phyloP scores from a whole-genome alignment of 2,329 filamentous ascomycete species.

The Colletotrichum theobromicola region DNA sequence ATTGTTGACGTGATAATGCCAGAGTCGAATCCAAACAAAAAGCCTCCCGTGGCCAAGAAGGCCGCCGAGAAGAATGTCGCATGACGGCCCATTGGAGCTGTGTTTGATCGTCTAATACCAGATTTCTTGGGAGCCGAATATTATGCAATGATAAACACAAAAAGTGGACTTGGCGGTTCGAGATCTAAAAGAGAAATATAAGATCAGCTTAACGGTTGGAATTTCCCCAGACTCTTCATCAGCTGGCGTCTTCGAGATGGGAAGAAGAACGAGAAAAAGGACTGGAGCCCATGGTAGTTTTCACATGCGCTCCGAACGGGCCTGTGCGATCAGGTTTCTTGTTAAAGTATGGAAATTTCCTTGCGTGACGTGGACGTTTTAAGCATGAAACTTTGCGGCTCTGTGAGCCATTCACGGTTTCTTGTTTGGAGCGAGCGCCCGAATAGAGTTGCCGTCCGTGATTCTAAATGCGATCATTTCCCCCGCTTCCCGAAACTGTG shows the following conservation, averaged over 20 bases:
- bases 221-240: background rate
- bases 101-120: background rate
- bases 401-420: slow-evolving; percentile 9
- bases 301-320: background rate
- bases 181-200: background rate
- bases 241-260: background rate
- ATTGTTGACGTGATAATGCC: slow-evolving; percentile 45
- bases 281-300: background rate
- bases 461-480: background rate
- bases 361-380: slow-evolving; percentile 7
- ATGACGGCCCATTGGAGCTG: slow-evolving; percentile 13
- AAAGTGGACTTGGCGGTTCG: background rate
- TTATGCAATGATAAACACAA: background rate
- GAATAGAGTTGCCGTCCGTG: slow-evolving; percentile 2
- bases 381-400: slow-evolving; percentile 10
- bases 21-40: slow-evolving; percentile 51
- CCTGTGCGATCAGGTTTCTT: background rate
- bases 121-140: background rate
- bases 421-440: background rate
- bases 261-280: background rate
- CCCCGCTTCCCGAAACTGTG: slow-evolving; percentile 1
- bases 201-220: background rate
- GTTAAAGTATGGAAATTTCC: background rate
- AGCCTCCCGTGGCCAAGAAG: slow-evolving; percentile 31
- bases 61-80: slow-evolving; percentile 24